Base-by-base conservation (phyloP, 1,139 yeast genomes). In the Diutina ranongensis region DNA sequence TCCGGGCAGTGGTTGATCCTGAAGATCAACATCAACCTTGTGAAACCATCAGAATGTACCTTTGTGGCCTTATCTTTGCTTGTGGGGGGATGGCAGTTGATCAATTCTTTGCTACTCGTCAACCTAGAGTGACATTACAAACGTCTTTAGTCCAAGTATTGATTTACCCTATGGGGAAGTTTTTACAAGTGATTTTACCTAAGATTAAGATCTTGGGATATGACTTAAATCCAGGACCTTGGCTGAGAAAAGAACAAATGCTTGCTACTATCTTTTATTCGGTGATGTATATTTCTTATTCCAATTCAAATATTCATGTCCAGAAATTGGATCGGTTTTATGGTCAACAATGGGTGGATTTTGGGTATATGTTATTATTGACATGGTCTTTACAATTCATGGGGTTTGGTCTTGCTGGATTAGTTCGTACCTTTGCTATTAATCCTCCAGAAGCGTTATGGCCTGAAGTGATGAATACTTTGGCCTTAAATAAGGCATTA, bases 211-310 rank as follows among this genome's bases (percentile, higher is more conserved):
- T 55, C 59, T n/a, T 31, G 32, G 16, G 19, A 16, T 22, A n/a
- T 8, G 75, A 46, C 54, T 77, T 54, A 70, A 79, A 58, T 49
- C 78, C 80, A 1, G 81, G 81, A 7, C 78, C 78, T 5, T 83
- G 86, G 84, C 65, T 72, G 35, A 69, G 65, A 54, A 83, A 83
- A 57, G 92, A 83, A 56, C 86, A 82, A 63, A 76, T 78, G 79
- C 64, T 78, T 50, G 66, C 78, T 2, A 74, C 83, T 0, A 51
- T 73, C 31, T 62, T 72, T 51, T 68, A 69, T 53, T 62, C 69
- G 34, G 66, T 66, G 44, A 58, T 72, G 16, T 31, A 31, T n/a
- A 57, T 67, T 42, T 65, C 73, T 35, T 72, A 74, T 47, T 74
- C 69, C 10, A 55, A 61, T 27, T 63, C 62, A 49, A 74, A 73